These are phyloP conservation scores for Colletotrichum brevisporum DNA, from an alignment of 2,329 filamentous ascomycete species.

Conservation along the genomic window DNA sequence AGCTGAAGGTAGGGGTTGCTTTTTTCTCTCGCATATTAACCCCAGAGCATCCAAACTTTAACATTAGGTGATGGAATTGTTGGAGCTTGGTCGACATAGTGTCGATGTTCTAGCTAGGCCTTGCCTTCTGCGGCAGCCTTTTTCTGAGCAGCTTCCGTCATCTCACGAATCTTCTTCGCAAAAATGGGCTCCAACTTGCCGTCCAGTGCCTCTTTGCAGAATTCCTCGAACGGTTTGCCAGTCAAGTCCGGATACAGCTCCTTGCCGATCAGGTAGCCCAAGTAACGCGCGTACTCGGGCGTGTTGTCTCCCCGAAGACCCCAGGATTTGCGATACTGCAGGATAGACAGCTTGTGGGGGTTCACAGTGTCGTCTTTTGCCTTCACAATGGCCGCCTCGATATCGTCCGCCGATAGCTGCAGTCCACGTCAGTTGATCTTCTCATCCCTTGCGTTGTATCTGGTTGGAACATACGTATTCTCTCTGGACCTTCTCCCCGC, in stretches of 20 bases:
- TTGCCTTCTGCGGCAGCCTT: background rate
- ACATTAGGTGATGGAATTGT: background rate
- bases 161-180: conserved; percentile 18
- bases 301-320: conserved; percentile 67
- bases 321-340: conserved; percentile 61
- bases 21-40: background rate
- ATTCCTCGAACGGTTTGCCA: conserved; percentile 22
- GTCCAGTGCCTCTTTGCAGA: conserved; percentile 14
- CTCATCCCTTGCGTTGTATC: too few relatives aligned
- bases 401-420: conserved; percentile 18
- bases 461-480: conserved; percentile 8
- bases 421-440: background rate
- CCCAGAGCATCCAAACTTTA: background rate
- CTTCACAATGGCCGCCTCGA: conserved; percentile 19
- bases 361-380: conserved; percentile 12
- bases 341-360: background rate
- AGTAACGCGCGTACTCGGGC: conserved; percentile 65
- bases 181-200: conserved; percentile 12
- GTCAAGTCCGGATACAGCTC: conserved; percentile 68
- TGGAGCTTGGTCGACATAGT: background rate
- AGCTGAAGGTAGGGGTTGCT: too few relatives aligned
- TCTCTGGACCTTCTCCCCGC: conserved; percentile 61
- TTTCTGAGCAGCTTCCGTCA: conserved; percentile 1
- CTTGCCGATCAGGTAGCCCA: conserved; percentile 66
- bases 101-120: background rate